phyloP scores from a whole-genome alignment of 345 rosid genomes.

The Clausena lansium region DNA sequence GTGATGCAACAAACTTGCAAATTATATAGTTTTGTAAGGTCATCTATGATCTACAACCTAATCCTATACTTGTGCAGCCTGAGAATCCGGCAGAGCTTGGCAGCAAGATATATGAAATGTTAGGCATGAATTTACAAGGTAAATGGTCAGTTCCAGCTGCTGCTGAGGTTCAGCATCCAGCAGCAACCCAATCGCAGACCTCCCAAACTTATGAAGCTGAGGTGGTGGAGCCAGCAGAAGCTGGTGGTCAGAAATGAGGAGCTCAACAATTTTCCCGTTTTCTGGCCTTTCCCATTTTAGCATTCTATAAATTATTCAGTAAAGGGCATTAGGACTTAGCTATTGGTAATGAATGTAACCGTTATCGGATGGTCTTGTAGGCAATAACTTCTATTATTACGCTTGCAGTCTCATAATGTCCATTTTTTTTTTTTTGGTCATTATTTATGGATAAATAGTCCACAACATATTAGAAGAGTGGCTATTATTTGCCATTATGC shows the following conservation, averaged over 20 bases:
- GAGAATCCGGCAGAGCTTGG: slow-evolving; percentile 94
- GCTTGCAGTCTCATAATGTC: neutral
- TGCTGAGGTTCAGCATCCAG: slow-evolving; percentile 28
- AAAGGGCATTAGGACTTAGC: neutral
- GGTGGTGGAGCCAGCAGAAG: slow-evolving; percentile 75
- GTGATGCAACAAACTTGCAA: neutral
- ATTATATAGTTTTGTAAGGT: neutral
- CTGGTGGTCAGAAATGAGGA: slow-evolving; percentile 58
- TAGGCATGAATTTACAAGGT: slow-evolving; percentile 74
- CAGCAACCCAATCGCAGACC: slow-evolving; percentile 20
- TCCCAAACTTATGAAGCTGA: slow-evolving; percentile 69
- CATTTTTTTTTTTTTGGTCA: neutral
- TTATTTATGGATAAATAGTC: neutral
- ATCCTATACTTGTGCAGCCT: slow-evolving; percentile 49
- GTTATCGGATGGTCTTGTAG: neutral
- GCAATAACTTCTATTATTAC: neutral
- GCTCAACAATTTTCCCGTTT: neutral
- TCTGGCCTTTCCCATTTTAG: neutral
- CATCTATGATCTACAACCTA: neutral
- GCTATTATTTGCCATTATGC: no score
- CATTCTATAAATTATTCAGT: neutral
- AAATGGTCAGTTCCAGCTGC: slow-evolving; percentile 63
- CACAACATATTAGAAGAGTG: neutral
- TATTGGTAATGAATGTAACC: neutral
- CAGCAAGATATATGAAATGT: slow-evolving; percentile 97